These are phyloP conservation scores for Nicotiana attenuata DNA, from an alignment of 257 asterid genomes.

Conservation along the genomic window DNA sequence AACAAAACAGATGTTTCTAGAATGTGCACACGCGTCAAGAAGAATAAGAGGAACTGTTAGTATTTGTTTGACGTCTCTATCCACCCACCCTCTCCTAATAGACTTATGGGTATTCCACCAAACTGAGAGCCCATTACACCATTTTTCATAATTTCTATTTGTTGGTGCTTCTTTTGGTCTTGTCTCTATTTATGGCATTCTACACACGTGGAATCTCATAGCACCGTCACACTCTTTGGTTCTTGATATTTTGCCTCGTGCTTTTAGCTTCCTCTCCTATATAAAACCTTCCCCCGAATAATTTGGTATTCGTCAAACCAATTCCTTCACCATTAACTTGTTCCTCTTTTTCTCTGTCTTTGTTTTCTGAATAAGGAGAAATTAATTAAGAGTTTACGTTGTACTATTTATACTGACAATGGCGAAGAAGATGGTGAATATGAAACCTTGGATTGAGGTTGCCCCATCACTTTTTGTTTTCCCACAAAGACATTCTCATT, in stretches of 20 bases:
- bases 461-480: conserved; percentile 29
- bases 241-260: background rate
- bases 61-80: no score
- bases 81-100: background rate
- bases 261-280: background rate
- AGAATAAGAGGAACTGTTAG: background rate
- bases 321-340: background rate
- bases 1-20: background rate
- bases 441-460: conserved; percentile 25
- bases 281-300: background rate
- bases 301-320: background rate
- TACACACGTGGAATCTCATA: conserved; percentile 6
- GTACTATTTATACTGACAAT: background rate
- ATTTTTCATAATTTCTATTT: background rate
- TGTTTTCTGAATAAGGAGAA: background rate
- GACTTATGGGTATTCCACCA: background rate
- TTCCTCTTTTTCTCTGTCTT: background rate
- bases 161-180: background rate
- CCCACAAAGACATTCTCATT: conserved; percentile 29
- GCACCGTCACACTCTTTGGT: background rate
- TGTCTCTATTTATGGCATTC: background rate
- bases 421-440: background rate
- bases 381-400: background rate
- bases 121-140: background rate
- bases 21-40: background rate